These are phyloP conservation scores for Canavalia gladiata DNA, from an alignment of 306 rosid species.

Conservation along the genomic window DNA sequence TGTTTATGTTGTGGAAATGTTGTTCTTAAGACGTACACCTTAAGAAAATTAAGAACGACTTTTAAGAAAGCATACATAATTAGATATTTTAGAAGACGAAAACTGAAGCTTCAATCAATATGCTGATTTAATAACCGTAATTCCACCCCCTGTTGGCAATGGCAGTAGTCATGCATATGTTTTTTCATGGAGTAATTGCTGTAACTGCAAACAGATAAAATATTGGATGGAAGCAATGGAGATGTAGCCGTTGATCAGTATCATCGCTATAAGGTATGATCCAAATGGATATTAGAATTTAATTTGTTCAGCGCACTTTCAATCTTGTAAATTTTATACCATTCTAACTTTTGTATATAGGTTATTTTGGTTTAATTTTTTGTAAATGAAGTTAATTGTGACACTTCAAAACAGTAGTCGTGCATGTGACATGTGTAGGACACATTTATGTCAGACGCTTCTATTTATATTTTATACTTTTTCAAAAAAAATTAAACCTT, in stretches of 20 bases:
- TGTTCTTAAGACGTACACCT: neutral
- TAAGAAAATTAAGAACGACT: neutral
- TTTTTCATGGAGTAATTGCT: constrained; percentile 12
- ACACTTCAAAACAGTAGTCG: too few relatives aligned
- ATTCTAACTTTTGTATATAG: neutral
- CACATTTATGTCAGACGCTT: too few relatives aligned
- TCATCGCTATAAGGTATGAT: constrained; percentile 62
- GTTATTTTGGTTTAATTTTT: neutral
- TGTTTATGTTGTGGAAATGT: neutral
- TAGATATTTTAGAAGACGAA: neutral
- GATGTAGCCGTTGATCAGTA: constrained; percentile 64
- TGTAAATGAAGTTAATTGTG: neutral
- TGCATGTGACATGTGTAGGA: too few relatives aligned
- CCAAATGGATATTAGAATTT: neutral
- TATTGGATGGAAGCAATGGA: constrained; percentile 57
- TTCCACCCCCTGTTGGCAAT: neutral
- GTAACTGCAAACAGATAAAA: constrained; percentile 50
- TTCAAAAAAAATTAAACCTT: too few relatives aligned
- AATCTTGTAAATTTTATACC: neutral
- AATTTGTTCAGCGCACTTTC: neutral
- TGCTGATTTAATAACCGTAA: neutral
- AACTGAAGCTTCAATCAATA: constrained; percentile 4
- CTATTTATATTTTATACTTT: too few relatives aligned
- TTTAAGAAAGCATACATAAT: neutral
- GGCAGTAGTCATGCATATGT: neutral